Evolutionary conservation across 441 rosid species (phyloP), one percentile per base, ranked within the genome.

Genomic region (Francoa sonchifolia): DNA sequence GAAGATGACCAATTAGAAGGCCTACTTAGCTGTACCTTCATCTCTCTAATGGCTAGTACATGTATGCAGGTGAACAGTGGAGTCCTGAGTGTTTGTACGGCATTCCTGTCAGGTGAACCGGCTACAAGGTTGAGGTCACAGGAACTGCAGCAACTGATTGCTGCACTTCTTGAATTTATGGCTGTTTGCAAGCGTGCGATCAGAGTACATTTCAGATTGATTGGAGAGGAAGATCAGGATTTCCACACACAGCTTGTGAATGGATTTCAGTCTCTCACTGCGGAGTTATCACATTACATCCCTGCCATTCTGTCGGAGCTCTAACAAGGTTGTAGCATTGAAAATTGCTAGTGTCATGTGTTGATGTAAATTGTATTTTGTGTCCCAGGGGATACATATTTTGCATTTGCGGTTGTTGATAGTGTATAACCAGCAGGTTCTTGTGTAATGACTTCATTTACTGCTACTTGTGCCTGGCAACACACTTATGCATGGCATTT

Each of bases 131-230:
- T 90, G 61, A 85, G 95, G 19, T 86, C 88, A 2, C 99, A 90
- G 60, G 99, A 90, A 38, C 68, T 90, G 48, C 99, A 90, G 62
- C 96, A 90, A 66, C 94, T 90, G 4, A 90, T 90, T 12, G 99
- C 99, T 0, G 96, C 99, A 8, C 85, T 86, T 18, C 93, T 82
- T 9, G 99, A 86, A 61, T 90, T 82, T 72, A 90, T 86, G 99
- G 99, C 95, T 0, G 99, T 90, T 42, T 90, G 99, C 57, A 90
- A 90, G 69, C 90, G 99, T 27, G 99, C 99, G 14, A 86, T 90
- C 18, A 71, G 99, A 32, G 95, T 90, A 9, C 99, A 90, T 67
- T 73, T 67, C 53, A 72, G 96, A 48, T 62, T 90, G 59, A 90
- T 90, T 0, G 99, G 99, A 33, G 95, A 86, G 51, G 96, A 86